Evolutionary conservation across 441 rosid species (phyloP).

Genomic region (Aleurites moluccanus): DNA sequence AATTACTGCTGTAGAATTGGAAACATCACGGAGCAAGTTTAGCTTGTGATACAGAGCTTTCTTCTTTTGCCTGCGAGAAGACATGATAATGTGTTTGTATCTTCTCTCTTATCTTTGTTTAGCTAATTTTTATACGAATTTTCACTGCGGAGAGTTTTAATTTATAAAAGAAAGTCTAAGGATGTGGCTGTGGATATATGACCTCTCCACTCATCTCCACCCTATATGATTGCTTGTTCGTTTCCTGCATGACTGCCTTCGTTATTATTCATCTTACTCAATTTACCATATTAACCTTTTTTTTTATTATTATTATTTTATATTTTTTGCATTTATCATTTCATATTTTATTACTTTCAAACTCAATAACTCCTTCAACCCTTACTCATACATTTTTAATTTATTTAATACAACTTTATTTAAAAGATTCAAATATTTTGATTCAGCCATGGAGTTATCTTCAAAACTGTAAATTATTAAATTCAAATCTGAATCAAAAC

Average conservation of each 20-base stretch:
- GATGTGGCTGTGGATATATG: slow-evolving; percentile 19
- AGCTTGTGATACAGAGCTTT: slow-evolving; percentile 39
- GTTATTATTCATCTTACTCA: not conserved
- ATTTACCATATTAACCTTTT: slow-evolving; percentile 31
- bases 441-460: too few species aligned
- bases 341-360: too few species aligned
- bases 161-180: slow-evolving; percentile 18
- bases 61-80: slow-evolving; percentile 46
- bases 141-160: not conserved
- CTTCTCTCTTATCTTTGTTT: slow-evolving; percentile 10
- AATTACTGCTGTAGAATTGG: slow-evolving; percentile 57
- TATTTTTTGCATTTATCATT: not conserved
- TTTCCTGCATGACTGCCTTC: slow-evolving; percentile 40
- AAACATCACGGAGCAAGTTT: slow-evolving; percentile 45
- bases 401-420: too few species aligned
- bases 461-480: too few species aligned
- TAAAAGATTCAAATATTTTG: too few species aligned
- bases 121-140: not conserved
- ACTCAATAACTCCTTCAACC: too few species aligned
- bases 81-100: slow-evolving; percentile 23
- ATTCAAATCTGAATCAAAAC: too few species aligned
- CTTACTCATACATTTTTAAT: too few species aligned
- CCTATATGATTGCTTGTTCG: slow-evolving; percentile 34
- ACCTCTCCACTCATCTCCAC: slow-evolving; percentile 10
- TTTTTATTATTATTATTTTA: not conserved